These are phyloP conservation scores for Dendrobium huoshanense DNA, from an alignment of 106 monocot genomes.

Conservation along the genomic window DNA sequence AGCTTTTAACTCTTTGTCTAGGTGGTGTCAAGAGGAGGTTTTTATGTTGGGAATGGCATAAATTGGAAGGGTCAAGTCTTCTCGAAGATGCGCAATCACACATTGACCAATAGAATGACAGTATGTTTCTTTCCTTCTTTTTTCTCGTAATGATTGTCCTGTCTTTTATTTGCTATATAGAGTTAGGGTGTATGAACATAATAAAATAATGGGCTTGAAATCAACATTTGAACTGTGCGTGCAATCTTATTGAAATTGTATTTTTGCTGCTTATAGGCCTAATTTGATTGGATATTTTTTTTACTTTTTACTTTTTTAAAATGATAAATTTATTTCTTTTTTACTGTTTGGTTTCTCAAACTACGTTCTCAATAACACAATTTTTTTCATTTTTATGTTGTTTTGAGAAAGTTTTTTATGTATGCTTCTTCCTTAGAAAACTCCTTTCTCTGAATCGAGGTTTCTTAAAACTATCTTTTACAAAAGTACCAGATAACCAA, in stretches of 20 bases:
- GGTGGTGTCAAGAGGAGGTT: slow-evolving; percentile 96
- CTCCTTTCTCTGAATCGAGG: no score
- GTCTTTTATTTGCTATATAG: background rate
- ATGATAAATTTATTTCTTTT: no score
- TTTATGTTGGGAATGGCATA: slow-evolving; percentile 93
- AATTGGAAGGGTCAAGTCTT: slow-evolving; percentile 98
- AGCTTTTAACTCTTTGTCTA: slow-evolving; percentile 8
- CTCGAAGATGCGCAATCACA: slow-evolving; percentile 96
- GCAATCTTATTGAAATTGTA: background rate
- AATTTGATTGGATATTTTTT: no score
- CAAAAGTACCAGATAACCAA: no score
- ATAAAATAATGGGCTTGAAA: background rate
- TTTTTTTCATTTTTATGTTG: no score
- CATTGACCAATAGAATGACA: slow-evolving; percentile 82
- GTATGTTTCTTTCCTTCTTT: slow-evolving; percentile 26
- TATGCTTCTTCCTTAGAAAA: no score
- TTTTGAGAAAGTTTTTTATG: no score
- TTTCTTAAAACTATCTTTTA: no score
- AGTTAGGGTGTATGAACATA: background rate
- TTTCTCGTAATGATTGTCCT: background rate
- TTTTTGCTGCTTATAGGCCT: no score
- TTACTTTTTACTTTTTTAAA: no score
- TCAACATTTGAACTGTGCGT: background rate
- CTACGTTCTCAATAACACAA: no score
- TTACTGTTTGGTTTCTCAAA: no score